These are phyloP conservation scores for Kalmusia sp. DNA, from an alignment of 2,329 filamentous ascomycete genomes.

Conservation along the genomic window DNA sequence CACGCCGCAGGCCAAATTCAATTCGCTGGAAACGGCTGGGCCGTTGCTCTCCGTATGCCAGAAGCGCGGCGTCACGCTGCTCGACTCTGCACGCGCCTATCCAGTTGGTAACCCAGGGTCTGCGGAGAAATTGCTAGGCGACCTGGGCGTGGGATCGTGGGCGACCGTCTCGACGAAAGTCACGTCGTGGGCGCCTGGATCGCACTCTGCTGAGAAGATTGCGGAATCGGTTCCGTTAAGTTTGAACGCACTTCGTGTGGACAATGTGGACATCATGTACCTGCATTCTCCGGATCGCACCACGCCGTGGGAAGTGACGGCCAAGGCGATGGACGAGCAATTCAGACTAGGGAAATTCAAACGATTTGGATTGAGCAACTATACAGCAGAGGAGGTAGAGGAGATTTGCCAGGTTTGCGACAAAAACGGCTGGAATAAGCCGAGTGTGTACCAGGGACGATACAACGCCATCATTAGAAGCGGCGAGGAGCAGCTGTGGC, in stretches of 20 bases:
- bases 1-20: conserved; percentile 12
- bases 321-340: conserved; percentile 21
- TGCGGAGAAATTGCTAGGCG: background rate
- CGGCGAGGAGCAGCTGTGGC: conserved; percentile 48
- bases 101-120: background rate
- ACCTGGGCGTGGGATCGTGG: background rate
- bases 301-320: conserved; percentile 18
- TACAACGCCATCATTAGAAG: conserved; percentile 45
- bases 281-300: conserved; percentile 21
- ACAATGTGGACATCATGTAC: conserved; percentile 19
- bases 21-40: background rate
- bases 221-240: background rate
- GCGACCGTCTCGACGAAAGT: background rate
- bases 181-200: background rate
- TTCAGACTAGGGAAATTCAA: conserved; percentile 23
- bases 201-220: background rate
- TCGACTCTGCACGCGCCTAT: background rate
- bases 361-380: conserved; percentile 27
- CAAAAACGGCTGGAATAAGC: conserved; percentile 27
- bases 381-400: conserved; percentile 21
- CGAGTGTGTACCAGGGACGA: conserved; percentile 52
- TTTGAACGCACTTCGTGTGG: background rate
- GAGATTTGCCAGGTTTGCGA: conserved; percentile 23
- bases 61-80: background rate
- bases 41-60: conserved; percentile 2